Conservation (phyloP, 306 rosid species). For the Vigna nakashimae region DNA sequence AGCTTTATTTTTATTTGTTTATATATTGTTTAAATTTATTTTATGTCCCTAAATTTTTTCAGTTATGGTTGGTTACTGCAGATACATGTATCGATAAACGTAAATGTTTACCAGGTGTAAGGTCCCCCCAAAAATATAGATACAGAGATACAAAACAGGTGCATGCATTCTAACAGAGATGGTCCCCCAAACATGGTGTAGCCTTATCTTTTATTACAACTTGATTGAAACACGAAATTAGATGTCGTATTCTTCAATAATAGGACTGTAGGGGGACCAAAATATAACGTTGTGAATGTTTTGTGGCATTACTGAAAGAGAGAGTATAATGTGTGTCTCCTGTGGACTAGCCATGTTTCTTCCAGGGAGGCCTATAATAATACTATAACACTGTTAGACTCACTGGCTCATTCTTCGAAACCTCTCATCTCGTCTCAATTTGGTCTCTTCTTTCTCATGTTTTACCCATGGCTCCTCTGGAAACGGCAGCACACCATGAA, state of each 20-base stretch:
- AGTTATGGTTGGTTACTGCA: neutral
- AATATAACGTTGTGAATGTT: constrained; percentile 41
- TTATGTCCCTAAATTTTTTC: neutral
- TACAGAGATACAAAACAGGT: neutral
- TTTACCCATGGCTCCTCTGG: constrained; percentile 33
- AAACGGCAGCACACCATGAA: constrained; percentile 16
- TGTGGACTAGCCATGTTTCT: constrained; percentile 62
- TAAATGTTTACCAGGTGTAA: neutral
- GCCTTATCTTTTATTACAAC: constrained; percentile 39
- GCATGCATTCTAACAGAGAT: constrained; percentile 41
- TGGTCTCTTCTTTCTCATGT: constrained; percentile 43
- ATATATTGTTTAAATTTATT: no score
- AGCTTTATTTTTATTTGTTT: no score
- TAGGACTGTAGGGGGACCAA: constrained; percentile 46
- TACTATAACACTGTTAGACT: neutral
- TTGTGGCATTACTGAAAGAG: constrained; percentile 38
- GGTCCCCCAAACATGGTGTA: constrained; percentile 51
- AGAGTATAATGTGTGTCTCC: constrained; percentile 58
- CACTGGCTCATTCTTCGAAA: constrained; percentile 20
- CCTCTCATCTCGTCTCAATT: constrained; percentile 8
- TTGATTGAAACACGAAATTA: constrained; percentile 43
- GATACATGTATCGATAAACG: neutral
- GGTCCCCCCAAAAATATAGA: constrained; percentile 41
- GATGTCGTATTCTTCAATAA: constrained; percentile 50
- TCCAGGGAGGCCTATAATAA: constrained; percentile 59